Evolutionary conservation across 176 grass and related monocot species (phyloP), one percentile per base, ranked within the genome.

Genomic region (Calamus simplicifolius): DNA sequence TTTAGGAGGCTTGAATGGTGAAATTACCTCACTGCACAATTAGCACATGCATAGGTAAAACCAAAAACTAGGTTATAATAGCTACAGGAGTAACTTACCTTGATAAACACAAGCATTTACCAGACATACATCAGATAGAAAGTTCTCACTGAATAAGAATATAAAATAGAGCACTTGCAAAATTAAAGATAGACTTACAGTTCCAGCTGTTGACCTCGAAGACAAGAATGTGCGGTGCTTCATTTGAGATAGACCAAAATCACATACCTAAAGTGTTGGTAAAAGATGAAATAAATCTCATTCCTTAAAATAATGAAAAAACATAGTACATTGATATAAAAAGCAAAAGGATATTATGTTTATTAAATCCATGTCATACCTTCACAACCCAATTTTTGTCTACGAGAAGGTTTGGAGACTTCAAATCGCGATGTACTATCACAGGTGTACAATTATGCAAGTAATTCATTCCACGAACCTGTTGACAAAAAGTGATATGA

Each of bases 401-500:
- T 62, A 98, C 93, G 57, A 98, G 79, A 70, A 98, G 79, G 52
- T 98, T 98, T 73, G 93, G 93, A 31, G 93, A 98, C 79, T 98
- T 98, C 19, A 98, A 67, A 73, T 98, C 93, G 70, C 93, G 74
- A 78, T 98, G 93, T n/a, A 98, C 93, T 70, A 98, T 80, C 50
- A 98, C 72, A 63, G 88, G 93, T 18, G 88, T 69, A 70, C 84
- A 89, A 51, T 92, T 98, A 83, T 98, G 93, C 73, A 98, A 81
- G 76, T 98, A 92, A 98, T 98, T 98, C 93, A 98, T 98, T 73
- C 93, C 93, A 48, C 93, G 84, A 64, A 84, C 87, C 93, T 98
- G 66, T 16, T 50, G 31, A 52, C n/a, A 70, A 79, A 67, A 43
- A 43, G 35, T 43, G 35, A 43, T 2, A 0, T 43, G 35, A 10